Evolutionary conservation across 352 stramenopile species (phyloP).

Genomic region (Aphanomyces stellatus): DNA sequence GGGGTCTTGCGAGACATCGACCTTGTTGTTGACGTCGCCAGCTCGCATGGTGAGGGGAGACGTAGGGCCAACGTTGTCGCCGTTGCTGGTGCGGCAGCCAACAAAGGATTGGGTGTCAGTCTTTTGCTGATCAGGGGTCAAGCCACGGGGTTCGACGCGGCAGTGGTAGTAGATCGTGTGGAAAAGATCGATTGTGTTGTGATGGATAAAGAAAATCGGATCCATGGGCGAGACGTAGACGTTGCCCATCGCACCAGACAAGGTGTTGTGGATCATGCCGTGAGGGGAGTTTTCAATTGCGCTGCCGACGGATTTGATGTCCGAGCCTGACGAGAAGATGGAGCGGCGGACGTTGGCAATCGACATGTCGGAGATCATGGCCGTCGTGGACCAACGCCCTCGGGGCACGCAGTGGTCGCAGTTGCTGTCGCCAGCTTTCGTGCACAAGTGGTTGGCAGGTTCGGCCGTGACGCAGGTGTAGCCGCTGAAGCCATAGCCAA

Average conservation of each 20-base stretch:
- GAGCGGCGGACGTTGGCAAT: not conserved
- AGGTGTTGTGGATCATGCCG: conserved; percentile 1
- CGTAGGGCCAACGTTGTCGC: not conserved
- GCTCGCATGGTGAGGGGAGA: not conserved
- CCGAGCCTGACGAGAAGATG: not conserved
- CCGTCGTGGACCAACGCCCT: not conserved
- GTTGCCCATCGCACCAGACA: conserved; percentile 31
- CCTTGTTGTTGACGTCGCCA: conserved; percentile 20
- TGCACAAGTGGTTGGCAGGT: not conserved
- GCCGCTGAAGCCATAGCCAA: too few species aligned
- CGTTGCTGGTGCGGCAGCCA: not conserved
- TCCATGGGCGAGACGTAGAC: conserved; percentile 34
- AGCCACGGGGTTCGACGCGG: not conserved
- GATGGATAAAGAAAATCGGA: conserved; percentile 48
- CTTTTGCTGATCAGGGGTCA: too few species aligned
- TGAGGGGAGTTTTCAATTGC: conserved; percentile 9
- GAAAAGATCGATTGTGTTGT: conserved; percentile 21
- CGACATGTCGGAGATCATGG: not conserved
- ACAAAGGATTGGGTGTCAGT: not conserved
- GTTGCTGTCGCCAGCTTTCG: not conserved
- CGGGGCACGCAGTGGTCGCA: conserved; percentile 9
- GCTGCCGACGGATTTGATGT: not conserved
- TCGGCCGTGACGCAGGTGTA: too few species aligned
- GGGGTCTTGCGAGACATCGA: conserved; percentile 12
- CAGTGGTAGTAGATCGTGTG: not conserved